phyloP scores from a whole-genome alignment of 306 rosid genomes.

The Vigna nakashimae region DNA sequence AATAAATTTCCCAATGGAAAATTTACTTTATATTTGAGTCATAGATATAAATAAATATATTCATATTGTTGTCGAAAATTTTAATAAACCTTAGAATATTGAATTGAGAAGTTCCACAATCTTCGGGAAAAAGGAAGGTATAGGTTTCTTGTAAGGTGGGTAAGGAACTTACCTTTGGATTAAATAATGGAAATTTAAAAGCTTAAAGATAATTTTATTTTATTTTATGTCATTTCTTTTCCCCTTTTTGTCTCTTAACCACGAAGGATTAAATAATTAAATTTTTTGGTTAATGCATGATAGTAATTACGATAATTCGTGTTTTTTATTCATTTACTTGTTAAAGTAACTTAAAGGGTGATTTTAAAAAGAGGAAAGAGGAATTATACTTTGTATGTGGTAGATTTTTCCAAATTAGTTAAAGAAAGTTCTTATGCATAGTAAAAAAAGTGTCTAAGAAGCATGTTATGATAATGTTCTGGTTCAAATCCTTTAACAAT shows the following conservation, averaged over 20 bases:
- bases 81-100: not conserved
- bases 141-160: constrained; percentile 8
- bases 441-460: too few species aligned
- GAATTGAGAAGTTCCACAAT: constrained; percentile 6
- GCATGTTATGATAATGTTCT: too few species aligned
- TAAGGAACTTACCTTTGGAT: constrained; percentile 6
- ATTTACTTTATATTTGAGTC: not conserved
- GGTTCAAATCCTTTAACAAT: too few species aligned
- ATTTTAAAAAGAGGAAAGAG: not conserved
- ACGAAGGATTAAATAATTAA: not conserved
- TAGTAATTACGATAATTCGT: not conserved
- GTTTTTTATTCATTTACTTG: not conserved
- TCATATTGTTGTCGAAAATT: not conserved
- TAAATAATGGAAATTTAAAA: not conserved
- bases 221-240: not conserved
- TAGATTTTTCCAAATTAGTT: not conserved
- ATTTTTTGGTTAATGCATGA: not conserved
- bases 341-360: not conserved
- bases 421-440: too few species aligned
- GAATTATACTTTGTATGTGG: not conserved
- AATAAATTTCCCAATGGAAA: not conserved
- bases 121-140: not conserved
- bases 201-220: not conserved
- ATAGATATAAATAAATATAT: not conserved
- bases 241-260: not conserved